Evolutionary conservation across 345 rosid species (phyloP).

Genomic region (Brassica rapa): DNA sequence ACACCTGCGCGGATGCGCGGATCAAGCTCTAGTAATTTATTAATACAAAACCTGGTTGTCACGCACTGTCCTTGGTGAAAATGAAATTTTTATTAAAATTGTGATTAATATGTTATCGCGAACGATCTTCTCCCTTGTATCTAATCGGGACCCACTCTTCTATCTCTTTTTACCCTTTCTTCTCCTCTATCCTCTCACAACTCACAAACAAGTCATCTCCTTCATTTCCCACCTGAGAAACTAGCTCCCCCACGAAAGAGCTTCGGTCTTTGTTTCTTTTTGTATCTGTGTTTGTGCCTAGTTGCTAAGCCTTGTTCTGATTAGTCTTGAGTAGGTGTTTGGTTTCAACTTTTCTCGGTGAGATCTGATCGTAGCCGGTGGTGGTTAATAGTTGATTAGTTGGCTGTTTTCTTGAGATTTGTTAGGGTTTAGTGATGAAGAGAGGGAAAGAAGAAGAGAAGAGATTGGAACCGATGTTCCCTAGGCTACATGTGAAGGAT

Average conservation of each 20-base stretch:
- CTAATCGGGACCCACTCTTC: conserved; percentile 36
- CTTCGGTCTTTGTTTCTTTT: neutral
- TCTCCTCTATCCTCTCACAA: neutral
- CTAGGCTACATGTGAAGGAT: conserved; percentile 90
- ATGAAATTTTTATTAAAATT: neutral
- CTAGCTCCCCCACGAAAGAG: neutral
- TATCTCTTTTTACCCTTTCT: conserved; percentile 31
- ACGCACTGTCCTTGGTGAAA: conserved; percentile 15
- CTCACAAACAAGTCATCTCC: conserved; percentile 21
- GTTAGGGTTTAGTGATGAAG: conserved; percentile 52
- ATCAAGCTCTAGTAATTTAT: too few relatives aligned
- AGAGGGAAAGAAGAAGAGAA: conserved; percentile 76
- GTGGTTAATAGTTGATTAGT: neutral
- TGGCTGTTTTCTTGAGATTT: neutral
- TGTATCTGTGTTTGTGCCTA: neutral
- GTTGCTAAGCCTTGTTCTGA: neutral
- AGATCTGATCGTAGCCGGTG: conserved; percentile 23
- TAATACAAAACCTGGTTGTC: conserved; percentile 11
- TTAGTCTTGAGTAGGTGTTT: neutral
- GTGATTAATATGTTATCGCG: neutral
- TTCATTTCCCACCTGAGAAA: neutral
- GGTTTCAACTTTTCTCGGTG: conserved; percentile 5
- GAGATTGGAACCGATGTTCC: conserved; percentile 79
- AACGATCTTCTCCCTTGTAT: conserved; percentile 33
- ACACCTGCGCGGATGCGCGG: too few relatives aligned